These are phyloP conservation scores for Calocera viscosa DNA, from an alignment of 768 basidiomycete species.

Conservation along the genomic window DNA sequence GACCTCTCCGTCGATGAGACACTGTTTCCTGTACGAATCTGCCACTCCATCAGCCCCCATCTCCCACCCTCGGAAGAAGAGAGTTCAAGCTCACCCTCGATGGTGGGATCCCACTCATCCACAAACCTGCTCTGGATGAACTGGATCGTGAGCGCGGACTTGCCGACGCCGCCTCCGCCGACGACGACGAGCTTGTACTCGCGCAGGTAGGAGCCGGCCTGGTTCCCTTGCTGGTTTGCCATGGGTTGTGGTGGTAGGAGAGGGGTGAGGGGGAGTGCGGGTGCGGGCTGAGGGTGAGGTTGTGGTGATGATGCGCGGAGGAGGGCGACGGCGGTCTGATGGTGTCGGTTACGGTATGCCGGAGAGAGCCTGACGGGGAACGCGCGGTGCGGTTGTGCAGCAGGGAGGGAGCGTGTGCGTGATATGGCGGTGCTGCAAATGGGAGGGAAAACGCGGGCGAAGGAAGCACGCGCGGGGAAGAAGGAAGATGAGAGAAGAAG, in stretches of 20 bases:
- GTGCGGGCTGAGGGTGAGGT: background rate
- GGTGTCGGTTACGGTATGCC: no score
- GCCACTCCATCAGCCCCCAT: slow-evolving; percentile 16
- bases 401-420: no score
- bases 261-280: background rate
- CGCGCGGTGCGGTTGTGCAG: no score
- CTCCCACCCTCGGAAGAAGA: background rate
- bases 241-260: background rate
- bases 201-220: slow-evolving; percentile 40
- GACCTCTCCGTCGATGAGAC: slow-evolving; percentile 97
- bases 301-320: no score
- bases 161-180: slow-evolving; percentile 87
- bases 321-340: no score
- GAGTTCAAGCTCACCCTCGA: slow-evolving; percentile 50
- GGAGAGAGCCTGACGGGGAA: no score
- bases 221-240: slow-evolving; percentile 21
- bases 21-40: slow-evolving; percentile 97
- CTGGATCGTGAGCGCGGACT: slow-evolving; percentile 93
- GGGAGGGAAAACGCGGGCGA: no score
- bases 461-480: no score
- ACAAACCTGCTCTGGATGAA: slow-evolving; percentile 95
- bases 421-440: no score
- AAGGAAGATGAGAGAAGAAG: no score
- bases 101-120: slow-evolving; percentile 89
- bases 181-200: slow-evolving; percentile 99